phyloP scores from a whole-genome alignment of 2,329 filamentous ascomycete genomes.

The Diplodia mutila region DNA sequence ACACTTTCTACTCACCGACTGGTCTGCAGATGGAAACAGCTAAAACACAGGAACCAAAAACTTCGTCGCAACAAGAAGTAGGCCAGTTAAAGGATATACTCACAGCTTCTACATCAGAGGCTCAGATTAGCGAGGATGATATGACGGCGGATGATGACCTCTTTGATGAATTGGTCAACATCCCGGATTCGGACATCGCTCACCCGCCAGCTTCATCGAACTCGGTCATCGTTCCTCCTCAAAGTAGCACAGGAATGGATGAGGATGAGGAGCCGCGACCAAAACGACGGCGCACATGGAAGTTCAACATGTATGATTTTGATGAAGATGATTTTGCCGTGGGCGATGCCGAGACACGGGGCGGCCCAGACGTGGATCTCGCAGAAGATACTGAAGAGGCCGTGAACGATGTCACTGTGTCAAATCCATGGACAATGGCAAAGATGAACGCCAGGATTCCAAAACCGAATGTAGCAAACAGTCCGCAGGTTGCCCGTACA shows the following conservation, averaged over 20 bases:
- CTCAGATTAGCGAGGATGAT: background rate
- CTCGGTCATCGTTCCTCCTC: background rate
- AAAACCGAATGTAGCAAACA: background rate
- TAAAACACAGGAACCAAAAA: background rate
- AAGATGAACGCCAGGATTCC: slow-evolving; percentile 45
- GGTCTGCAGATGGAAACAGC: slow-evolving; percentile 27
- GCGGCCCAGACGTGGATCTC: slow-evolving; percentile 27
- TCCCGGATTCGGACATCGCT: background rate
- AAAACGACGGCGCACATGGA: slow-evolving; percentile 34
- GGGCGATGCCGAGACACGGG: background rate
- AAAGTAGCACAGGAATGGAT: background rate
- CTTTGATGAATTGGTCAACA: background rate
- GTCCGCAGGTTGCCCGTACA: slow-evolving; percentile 22
- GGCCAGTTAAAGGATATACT: slow-evolving; percentile 27
- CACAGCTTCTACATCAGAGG: background rate
- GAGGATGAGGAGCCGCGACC: background rate
- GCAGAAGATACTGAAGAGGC: slow-evolving; percentile 37
- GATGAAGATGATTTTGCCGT: slow-evolving; percentile 41
- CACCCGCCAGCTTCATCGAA: background rate
- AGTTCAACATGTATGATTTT: slow-evolving; percentile 45
- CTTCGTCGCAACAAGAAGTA: background rate
- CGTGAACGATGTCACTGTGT: slow-evolving; percentile 33
- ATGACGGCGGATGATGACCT: background rate
- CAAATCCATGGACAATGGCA: slow-evolving; percentile 56
- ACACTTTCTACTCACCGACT: slow-evolving; percentile 36